Base-by-base conservation (phyloP, 2,329 filamentous ascomycete genomes). In the Trichophyton rubrum region DNA sequence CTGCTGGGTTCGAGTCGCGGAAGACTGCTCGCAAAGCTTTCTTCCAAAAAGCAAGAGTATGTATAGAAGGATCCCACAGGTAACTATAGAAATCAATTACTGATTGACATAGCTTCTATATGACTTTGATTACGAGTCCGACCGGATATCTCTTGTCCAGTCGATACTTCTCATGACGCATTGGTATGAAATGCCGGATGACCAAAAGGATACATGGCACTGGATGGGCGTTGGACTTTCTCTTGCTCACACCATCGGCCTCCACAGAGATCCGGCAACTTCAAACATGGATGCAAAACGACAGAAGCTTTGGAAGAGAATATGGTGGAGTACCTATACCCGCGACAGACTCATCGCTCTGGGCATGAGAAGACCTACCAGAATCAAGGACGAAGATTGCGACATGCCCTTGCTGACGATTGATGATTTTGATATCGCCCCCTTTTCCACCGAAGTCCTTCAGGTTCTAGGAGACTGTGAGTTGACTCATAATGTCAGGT, bases 271-370 rank as follows among this genome's bases (percentile, higher is more conserved):
- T 68, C 90, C 90, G 1, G 82, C 82, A 33, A 87, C 85, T 61
- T 90, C 88, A 7, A 85, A 83, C 66, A 89, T 96, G 82, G 82
- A 87, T 43, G 74, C 77, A 2, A 80, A 83, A 59, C 87, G 88
- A 68, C 88, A 90, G 70, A 89, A 85, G 68, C 77, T 96, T 58
- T 95, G 91, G 88, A 96, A 95, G 76, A 82, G 91, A 59, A 93
- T 96, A 66, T 97, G 92, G 92, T 97, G 92, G 92, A 95, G 89
- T 35, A 95, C 89, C 64, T 96, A 95, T 70, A 96, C 96, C 84
- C 86, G 91, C 60, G 92, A 97, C 73, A 87, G 91, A 56, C 80
- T 96, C 47, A 90, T 96, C 64, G 92, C 92, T 1, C 78, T 97
- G 11, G 92, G 92, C 60, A 96, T 96, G 91, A 84, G 92, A 61